Conservation (phyloP, 768 basidiomycete genomes). For the Tubosaeta sp. region DNA sequence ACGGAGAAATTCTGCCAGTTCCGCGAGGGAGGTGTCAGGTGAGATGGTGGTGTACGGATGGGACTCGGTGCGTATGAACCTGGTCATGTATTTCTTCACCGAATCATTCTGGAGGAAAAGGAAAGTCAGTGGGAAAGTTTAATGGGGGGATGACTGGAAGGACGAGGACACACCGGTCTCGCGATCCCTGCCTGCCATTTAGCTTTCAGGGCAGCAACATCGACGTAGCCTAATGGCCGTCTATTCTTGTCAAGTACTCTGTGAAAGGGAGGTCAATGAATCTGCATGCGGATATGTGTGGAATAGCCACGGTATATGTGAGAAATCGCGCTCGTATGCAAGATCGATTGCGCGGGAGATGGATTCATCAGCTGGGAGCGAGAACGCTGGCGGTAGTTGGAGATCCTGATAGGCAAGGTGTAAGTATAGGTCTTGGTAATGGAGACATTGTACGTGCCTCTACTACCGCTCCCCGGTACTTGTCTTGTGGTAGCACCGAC, state of each 20-base stretch:
- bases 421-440: not conserved
- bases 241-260: conserved; percentile 75
- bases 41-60: conserved; percentile 79
- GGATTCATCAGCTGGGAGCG: conserved; percentile 65
- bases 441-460: conserved; percentile 49
- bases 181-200: conserved; percentile 75
- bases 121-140: not conserved
- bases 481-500: conserved; percentile 34
- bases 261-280: not conserved
- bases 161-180: conserved; percentile 51
- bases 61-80: conserved; percentile 61
- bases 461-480: conserved; percentile 87
- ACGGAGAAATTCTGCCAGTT: conserved; percentile 76
- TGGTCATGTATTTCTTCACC: conserved; percentile 65
- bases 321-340: conserved; percentile 93
- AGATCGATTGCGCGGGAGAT: conserved; percentile 77
- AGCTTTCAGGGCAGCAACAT: conserved; percentile 68
- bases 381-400: conserved; percentile 84
- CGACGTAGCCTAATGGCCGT: conserved; percentile 80
- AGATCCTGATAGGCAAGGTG: conserved; percentile 40
- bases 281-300: not conserved
- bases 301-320: conserved; percentile 75
- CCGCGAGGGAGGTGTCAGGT: conserved; percentile 70
- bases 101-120: conserved; percentile 53
- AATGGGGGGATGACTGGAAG: not conserved